These are phyloP conservation scores for Thalassiosira profunda DNA, from an alignment of 108 stramenopile genomes.

Conservation along the genomic window DNA sequence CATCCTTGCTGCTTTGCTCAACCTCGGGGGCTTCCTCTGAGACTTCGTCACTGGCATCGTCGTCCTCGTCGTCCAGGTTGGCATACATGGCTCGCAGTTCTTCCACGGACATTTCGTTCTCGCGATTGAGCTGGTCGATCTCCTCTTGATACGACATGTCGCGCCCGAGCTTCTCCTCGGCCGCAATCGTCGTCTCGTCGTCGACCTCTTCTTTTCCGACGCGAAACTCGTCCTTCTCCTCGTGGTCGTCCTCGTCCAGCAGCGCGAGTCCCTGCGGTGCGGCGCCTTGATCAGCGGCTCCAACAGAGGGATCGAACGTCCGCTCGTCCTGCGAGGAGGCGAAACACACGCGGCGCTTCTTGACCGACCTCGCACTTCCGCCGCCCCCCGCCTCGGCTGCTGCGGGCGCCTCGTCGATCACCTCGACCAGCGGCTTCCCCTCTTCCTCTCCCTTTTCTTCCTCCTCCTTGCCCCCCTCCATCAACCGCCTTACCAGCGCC, in stretches of 20 bases:
- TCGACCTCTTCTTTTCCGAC: conserved; percentile 52
- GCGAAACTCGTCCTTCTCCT: conserved; percentile 59
- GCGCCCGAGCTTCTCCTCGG: conserved; percentile 59
- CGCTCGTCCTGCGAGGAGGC: conserved; percentile 8
- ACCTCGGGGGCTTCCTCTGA: too few species aligned
- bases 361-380: not conserved
- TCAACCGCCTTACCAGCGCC: conserved; percentile 15
- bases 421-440: not conserved
- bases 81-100: conserved; percentile 62
- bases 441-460: not conserved
- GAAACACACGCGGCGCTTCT: conserved; percentile 15
- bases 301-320: conserved; percentile 31
- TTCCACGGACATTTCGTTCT: conserved; percentile 60
- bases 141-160: conserved; percentile 62
- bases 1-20: too few species aligned
- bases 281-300: conserved; percentile 44
- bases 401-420: conserved; percentile 1
- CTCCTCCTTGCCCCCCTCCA: conserved; percentile 16
- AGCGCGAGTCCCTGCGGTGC: not conserved
- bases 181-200: conserved; percentile 75
- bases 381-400: not conserved
- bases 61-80: conserved; percentile 31
- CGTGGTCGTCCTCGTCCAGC: conserved; percentile 44
- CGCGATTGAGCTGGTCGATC: conserved; percentile 56
- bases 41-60: too few species aligned